Evolutionary conservation across 306 rosid species (phyloP), one percentile per base, ranked within the genome.

Genomic region (Sphenostylis stenocarpa): DNA sequence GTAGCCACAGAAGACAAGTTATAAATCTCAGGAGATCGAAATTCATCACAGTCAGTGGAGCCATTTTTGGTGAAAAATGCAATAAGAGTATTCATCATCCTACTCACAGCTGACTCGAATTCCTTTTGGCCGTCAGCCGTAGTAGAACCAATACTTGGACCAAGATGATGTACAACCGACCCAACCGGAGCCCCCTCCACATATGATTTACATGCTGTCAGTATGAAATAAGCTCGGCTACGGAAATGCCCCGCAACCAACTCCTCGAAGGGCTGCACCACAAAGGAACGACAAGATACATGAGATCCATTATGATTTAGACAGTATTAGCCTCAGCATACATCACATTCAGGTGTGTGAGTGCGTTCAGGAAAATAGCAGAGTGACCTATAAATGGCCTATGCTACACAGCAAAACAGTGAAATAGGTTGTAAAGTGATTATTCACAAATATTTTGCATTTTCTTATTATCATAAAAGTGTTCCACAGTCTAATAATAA

Each of bases 191-290:
- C 81, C 71, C 97, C 97, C 78, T 87, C 88, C 6, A 43, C 61
- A 47, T 92, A 92, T 51, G 91, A 84, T 45, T 38, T 84, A 48
- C 93, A 92, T 57, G 93, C 93, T 23, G 53, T 67, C 84, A 92
- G 84, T 85, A 92, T 85, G 69, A n/a, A 23, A 23, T 7, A 72
- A n/a, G 88, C 96, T 16, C 83, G 83, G 0, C 14, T 3, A 9
- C 82, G 89, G 49, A 90, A 91, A 84, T 89, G 93, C 23, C 83
- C 87, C 0, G 51, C 77, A 38, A 91, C 93, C 3, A 91, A 87
- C 39, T 86, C 91, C 86, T 92, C 91, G 72, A 90, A 92, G 87
- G 79, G 91, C 93, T 92, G 90, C 90, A 86, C 57, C 76, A 28
- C 38, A 77, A 67, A n/a, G 21, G 71, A 51, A 80, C 13, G 17